Evolutionary conservation across 768 basidiomycete species (phyloP).

Genomic region (Suillus variegatus): DNA sequence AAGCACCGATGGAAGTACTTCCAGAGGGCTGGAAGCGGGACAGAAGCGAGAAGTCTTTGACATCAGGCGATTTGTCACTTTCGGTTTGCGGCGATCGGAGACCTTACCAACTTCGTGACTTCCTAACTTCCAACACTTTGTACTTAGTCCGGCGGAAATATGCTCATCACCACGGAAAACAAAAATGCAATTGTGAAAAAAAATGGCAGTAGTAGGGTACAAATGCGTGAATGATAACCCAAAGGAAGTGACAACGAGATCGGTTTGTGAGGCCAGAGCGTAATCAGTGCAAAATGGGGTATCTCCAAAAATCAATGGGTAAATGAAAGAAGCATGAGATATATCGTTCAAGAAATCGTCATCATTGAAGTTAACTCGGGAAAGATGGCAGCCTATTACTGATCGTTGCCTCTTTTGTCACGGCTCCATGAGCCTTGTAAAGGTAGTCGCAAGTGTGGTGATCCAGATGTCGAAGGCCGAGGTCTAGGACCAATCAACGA

Average conservation of each 20-base stretch:
- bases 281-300: conserved; percentile 1
- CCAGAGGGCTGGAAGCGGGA: conserved; percentile 42
- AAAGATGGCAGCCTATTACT: background rate
- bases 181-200: background rate
- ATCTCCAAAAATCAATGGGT: background rate
- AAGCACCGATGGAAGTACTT: conserved; percentile 40
- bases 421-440: conserved; percentile 33
- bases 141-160: background rate
- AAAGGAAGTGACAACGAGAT: conserved; percentile 4
- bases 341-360: conserved; percentile 24
- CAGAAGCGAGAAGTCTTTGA: conserved; percentile 83
- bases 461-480: conserved; percentile 21
- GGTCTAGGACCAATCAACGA: conserved; percentile 33
- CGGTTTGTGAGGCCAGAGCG: background rate
- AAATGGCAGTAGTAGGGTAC: conserved; percentile 12
- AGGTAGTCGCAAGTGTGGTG: conserved; percentile 28
- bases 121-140: background rate
- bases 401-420: conserved; percentile 11
- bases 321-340: background rate
- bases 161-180: background rate
- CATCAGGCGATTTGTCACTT: conserved; percentile 84
- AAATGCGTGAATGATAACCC: conserved; percentile 1
- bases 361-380: background rate
- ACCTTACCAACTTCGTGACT: background rate
- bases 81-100: conserved; percentile 66